Evolutionary conservation across 2,329 filamentous ascomycete genomes (phyloP).

Genomic region (Trichoderma sp.): DNA sequence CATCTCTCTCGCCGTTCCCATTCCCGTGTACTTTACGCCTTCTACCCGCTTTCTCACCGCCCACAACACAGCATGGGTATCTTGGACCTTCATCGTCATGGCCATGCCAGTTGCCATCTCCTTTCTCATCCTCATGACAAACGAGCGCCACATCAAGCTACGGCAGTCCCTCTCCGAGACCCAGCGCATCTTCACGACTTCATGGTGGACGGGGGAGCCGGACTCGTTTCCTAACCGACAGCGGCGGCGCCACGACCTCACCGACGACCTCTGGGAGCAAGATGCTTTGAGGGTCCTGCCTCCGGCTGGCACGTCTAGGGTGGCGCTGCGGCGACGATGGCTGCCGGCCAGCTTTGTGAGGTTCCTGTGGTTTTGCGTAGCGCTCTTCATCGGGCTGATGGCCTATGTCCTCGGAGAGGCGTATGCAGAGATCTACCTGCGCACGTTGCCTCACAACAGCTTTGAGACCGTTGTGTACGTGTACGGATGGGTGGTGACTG

Average conservation of each 20-base stretch:
- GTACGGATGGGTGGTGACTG: constrained; percentile 69
- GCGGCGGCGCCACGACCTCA: constrained; percentile 45
- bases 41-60: constrained; percentile 56
- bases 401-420: constrained; percentile 70
- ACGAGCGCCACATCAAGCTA: constrained; percentile 64
- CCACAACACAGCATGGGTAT: constrained; percentile 70
- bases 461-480: constrained; percentile 70
- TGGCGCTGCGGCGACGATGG: constrained; percentile 56
- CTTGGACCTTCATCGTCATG: constrained; percentile 72
- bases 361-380: constrained; percentile 70
- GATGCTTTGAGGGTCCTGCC: constrained; percentile 38
- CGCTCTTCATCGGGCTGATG: constrained; percentile 62
- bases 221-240: constrained; percentile 51
- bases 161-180: constrained; percentile 66
- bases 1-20: constrained; percentile 60
- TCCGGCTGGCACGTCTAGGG: constrained; percentile 37
- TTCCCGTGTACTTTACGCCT: constrained; percentile 61
- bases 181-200: constrained; percentile 66
- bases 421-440: constrained; percentile 69
- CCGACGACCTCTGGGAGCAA: constrained; percentile 44
- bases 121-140: constrained; percentile 63
- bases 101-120: constrained; percentile 68
- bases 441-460: constrained; percentile 66
- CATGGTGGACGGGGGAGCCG: constrained; percentile 65
- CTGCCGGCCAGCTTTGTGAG: constrained; percentile 67